Percentiles rank a stretch among this genome's conserved stretches.
Evolutionary conservation across 1,284 basidiomycete genomes (phyloP).

Genomic region (Heimioporus punctisporus): DNA sequence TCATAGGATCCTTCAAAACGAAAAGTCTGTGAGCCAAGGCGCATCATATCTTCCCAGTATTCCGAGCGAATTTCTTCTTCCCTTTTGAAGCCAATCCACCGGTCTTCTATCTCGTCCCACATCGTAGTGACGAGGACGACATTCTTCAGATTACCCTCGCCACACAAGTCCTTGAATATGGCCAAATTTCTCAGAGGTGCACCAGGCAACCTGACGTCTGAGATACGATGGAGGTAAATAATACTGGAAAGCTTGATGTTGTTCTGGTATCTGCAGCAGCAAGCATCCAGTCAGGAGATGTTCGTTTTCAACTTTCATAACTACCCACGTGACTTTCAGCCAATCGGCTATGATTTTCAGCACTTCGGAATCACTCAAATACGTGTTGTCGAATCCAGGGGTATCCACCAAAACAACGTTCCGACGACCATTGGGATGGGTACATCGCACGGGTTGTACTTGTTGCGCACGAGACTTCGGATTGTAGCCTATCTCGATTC

Average conservation of each 20-base stretch:
- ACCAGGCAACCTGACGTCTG: constrained; percentile 48
- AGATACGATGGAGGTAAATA: constrained; percentile 32
- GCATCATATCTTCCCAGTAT: constrained; percentile 18
- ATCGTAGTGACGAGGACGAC: constrained; percentile 31
- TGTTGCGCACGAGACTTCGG: constrained; percentile 8
- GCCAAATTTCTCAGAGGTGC: constrained; percentile 21
- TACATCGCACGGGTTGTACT: constrained; percentile 14
- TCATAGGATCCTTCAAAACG: constrained; percentile 10
- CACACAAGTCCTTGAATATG: constrained; percentile 29
- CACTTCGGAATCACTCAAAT: constrained; percentile 13
- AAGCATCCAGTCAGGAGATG: background rate
- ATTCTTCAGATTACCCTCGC: constrained; percentile 19
- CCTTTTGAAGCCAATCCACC: constrained; percentile 15
- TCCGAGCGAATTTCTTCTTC: constrained; percentile 6
- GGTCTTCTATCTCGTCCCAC: constrained; percentile 27
- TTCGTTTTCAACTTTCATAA: background rate
- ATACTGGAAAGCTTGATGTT: constrained; percentile 23
- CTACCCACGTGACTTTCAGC: constrained; percentile 24
- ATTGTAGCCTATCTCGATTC: background rate
- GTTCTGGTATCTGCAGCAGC: constrained; percentile 14
- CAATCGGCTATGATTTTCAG: constrained; percentile 21
- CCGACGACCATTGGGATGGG: constrained; percentile 14
- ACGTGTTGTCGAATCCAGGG: constrained; percentile 25
- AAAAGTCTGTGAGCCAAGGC: constrained; percentile 9
- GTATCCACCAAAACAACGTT: constrained; percentile 26